Conservation (phyloP, 768 basidiomycete genomes). For the Aureoboletus auriporus region DNA sequence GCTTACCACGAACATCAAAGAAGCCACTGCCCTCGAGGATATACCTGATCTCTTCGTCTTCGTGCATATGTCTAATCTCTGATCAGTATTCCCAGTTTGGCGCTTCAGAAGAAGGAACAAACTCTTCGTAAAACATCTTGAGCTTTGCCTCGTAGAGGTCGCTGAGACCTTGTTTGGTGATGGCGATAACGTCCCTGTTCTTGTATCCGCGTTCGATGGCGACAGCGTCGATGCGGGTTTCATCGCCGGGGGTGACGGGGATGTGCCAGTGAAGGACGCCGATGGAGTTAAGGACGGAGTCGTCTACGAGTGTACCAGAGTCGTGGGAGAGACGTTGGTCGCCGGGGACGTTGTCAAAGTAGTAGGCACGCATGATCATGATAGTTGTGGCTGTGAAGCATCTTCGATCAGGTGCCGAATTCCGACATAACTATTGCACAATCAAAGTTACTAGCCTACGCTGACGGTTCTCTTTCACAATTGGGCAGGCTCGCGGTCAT, state of each 20-base stretch:
- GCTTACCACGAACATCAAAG: conserved; percentile 85
- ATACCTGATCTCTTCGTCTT: conserved; percentile 94
- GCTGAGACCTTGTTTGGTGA: conserved; percentile 75
- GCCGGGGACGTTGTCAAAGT: conserved; percentile 67
- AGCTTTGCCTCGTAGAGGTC: conserved; percentile 81
- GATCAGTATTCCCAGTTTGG: neutral
- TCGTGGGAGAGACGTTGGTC: conserved; percentile 84
- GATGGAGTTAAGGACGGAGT: conserved; percentile 46
- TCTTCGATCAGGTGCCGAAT: no score
- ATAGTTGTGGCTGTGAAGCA: neutral
- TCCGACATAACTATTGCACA: no score
- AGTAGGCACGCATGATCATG: conserved; percentile 63
- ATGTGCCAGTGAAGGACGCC: conserved; percentile 68
- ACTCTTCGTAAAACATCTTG: conserved; percentile 84
- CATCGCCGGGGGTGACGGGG: conserved; percentile 37
- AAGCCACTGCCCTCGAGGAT: conserved; percentile 84
- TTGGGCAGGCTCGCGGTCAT: no score
- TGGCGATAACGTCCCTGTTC: conserved; percentile 77
- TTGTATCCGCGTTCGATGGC: conserved; percentile 73
- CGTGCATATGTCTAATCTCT: conserved; percentile 72
- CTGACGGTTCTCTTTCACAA: no score
- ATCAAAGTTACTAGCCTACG: no score
- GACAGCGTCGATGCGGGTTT: conserved; percentile 52
- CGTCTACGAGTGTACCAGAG: conserved; percentile 52
- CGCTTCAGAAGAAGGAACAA: conserved; percentile 18